Evolutionary conservation across 257 asterid species (phyloP).

Genomic region (Cynanchum wilfordii): DNA sequence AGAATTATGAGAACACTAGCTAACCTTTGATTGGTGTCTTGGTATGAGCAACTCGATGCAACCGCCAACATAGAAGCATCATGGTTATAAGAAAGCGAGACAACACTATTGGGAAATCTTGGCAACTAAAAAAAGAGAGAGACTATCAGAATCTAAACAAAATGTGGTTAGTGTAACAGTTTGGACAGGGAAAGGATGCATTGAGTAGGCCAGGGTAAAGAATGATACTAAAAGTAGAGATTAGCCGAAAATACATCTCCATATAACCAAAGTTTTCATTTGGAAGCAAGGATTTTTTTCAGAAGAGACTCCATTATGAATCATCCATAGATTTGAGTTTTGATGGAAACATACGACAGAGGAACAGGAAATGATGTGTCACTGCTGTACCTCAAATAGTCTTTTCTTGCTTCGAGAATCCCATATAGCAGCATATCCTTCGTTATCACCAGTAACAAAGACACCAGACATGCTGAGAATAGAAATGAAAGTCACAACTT

Average conservation of each 20-base stretch:
- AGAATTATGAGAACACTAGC: slow-evolving; percentile 11
- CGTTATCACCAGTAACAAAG: slow-evolving; percentile 72
- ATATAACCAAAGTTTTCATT: too few relatives aligned
- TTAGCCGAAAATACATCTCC: neutral
- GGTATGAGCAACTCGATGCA: slow-evolving; percentile 70
- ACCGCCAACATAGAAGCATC: slow-evolving; percentile 66
- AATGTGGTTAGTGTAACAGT: slow-evolving; percentile 3
- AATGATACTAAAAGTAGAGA: neutral
- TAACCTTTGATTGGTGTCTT: slow-evolving; percentile 74
- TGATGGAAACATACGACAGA: neutral
- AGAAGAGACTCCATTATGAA: too few relatives aligned
- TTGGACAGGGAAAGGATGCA: neutral
- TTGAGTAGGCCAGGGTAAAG: too few relatives aligned
- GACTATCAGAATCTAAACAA: slow-evolving; percentile 11
- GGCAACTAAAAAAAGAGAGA: slow-evolving; percentile 48
- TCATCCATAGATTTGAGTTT: neutral
- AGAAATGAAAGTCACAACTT: slow-evolving; percentile 16
- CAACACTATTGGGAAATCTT: slow-evolving; percentile 48
- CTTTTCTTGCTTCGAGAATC: slow-evolving; percentile 66
- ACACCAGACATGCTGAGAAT: slow-evolving; percentile 43
- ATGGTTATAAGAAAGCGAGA: slow-evolving; percentile 71
- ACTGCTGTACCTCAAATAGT: slow-evolving; percentile 47
- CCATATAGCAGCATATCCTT: slow-evolving; percentile 71
- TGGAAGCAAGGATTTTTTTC: too few relatives aligned
- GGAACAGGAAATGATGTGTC: neutral